These are phyloP conservation scores for Whalleya microplaca DNA, from an alignment of 2,329 filamentous ascomycete species.

Conservation along the genomic window DNA sequence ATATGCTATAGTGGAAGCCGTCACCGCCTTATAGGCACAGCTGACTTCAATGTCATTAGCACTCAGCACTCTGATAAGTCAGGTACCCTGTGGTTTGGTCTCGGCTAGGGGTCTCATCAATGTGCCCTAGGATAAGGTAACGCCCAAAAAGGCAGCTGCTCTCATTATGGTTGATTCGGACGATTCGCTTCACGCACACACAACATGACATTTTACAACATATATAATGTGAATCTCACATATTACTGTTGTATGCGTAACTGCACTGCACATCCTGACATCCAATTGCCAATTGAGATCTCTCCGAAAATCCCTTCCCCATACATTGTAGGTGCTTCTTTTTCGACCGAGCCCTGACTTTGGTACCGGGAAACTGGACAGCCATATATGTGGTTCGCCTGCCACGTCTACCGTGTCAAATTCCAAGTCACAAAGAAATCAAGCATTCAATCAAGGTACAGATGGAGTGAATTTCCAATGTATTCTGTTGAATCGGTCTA, in stretches of 20 bases:
- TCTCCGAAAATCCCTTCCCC: background rate
- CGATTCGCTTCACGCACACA: background rate
- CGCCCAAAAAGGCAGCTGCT: background rate
- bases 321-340: background rate
- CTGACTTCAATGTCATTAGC: too few species aligned
- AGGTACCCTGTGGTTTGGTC: too few species aligned
- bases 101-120: too few species aligned
- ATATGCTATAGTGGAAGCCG: too few species aligned
- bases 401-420: too few species aligned
- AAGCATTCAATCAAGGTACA: background rate
- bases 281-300: too few species aligned
- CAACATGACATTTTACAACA: background rate
- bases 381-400: background rate
- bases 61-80: too few species aligned
- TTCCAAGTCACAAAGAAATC: background rate
- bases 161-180: background rate
- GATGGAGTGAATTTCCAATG: background rate
- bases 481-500: background rate
- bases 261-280: too few species aligned
- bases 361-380: background rate
- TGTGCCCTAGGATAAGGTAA: too few species aligned
- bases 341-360: background rate
- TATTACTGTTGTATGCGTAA: too few species aligned
- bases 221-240: too few species aligned
- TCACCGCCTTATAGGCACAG: too few species aligned